A percentile compares a stretch with the other conserved stretches of the same genome.
These are phyloP conservation scores for Xylaria sp. DNA, from an alignment of 2,329 filamentous ascomycete genomes.

Conservation along the genomic window DNA sequence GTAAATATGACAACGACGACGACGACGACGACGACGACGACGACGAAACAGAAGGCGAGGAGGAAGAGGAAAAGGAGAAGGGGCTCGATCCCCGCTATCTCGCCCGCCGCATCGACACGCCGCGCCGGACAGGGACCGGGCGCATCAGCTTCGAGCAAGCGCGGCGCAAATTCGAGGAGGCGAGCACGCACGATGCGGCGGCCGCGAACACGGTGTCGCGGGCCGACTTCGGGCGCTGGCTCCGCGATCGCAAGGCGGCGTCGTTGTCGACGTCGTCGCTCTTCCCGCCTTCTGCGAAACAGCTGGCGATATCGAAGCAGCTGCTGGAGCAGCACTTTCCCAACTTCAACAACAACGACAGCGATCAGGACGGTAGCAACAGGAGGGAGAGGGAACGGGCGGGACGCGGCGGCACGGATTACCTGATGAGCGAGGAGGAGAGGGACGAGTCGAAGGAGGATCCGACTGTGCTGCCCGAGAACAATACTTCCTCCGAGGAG, in stretches of 20 bases:
- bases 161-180: not conserved
- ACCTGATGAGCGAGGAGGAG: not conserved
- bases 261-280: too few species aligned
- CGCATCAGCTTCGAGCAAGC: not conserved
- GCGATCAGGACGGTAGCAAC: too few species aligned
- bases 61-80: constrained; percentile 4
- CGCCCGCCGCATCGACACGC: too few species aligned
- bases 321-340: too few species aligned
- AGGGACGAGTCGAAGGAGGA: not conserved
- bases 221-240: constrained; percentile 15
- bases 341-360: too few species aligned
- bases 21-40: not conserved
- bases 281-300: too few species aligned
- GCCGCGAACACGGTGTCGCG: not conserved
- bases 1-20: not conserved
- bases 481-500: constrained; percentile 16
- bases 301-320: too few species aligned
- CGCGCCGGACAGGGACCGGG: not conserved
- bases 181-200: not conserved
- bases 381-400: constrained; percentile 4
- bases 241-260: constrained; percentile 17
- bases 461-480: constrained; percentile 4
- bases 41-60: not conserved
- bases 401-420: not conserved
- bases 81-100: not conserved